Evolutionary conservation across 108 stramenopile genomes (phyloP).

Genomic region (Mayamaea pseudoterrestris): DNA sequence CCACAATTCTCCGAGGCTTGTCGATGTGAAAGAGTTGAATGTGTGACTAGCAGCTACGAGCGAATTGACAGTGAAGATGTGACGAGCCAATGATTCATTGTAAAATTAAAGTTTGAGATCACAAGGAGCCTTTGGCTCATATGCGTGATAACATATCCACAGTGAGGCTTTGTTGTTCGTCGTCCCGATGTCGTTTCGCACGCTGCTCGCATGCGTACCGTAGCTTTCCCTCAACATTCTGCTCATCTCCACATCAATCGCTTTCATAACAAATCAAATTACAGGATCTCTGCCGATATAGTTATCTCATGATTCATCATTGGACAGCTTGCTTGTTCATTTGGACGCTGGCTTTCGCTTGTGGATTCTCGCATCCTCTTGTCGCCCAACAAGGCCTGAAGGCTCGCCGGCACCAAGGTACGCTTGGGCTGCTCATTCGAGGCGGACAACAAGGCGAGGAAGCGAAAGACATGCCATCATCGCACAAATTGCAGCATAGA

Average conservation of each 20-base stretch:
- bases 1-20: slow-evolving; percentile 15
- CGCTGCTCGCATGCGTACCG: too few relatives aligned
- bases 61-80: background rate
- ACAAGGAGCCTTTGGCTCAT: background rate
- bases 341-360: background rate
- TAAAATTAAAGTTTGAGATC: slow-evolving; percentile 13
- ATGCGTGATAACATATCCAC: slow-evolving; percentile 6
- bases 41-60: background rate
- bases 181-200: too few relatives aligned
- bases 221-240: background rate
- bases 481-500: too few relatives aligned
- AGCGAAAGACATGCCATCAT: background rate
- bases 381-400: background rate
- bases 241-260: background rate
- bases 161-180: too few relatives aligned
- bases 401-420: background rate
- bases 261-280: background rate
- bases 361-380: background rate
- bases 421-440: background rate
- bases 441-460: slow-evolving; percentile 1
- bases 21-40: background rate
- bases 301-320: background rate
- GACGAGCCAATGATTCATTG: slow-evolving; percentile 2
- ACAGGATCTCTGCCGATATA: background rate
- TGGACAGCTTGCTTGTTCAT: background rate